Percentiles rank a stretch among this genome's conserved stretches.
Evolutionary conservation across 495 filamentous ascomycete species (phyloP).

Genomic region (Aspergillus egyptiacus): DNA sequence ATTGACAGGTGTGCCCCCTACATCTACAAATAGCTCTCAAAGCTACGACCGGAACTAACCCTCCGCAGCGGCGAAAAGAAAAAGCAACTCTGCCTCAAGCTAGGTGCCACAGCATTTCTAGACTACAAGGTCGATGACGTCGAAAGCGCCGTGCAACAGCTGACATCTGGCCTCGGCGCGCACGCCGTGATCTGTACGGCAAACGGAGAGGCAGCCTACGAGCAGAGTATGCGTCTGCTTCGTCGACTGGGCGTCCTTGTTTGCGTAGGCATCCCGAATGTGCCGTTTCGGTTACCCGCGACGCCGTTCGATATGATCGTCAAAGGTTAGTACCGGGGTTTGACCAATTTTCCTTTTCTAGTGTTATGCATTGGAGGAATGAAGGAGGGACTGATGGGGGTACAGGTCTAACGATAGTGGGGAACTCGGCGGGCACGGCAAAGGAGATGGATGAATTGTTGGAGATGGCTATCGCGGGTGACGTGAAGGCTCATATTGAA

Average conservation of each 20-base stretch:
- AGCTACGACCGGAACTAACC: neutral
- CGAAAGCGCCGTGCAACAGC: slow-evolving; percentile 26
- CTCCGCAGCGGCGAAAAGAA: slow-evolving; percentile 34
- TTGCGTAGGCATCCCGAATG: slow-evolving; percentile 40
- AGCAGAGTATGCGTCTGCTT: slow-evolving; percentile 35
- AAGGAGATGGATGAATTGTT: slow-evolving; percentile 38
- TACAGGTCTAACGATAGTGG: slow-evolving; percentile 36
- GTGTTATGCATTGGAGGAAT: neutral
- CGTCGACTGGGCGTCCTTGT: slow-evolving; percentile 38
- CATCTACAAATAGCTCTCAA: neutral
- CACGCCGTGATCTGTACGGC: slow-evolving; percentile 43
- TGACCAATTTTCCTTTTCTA: neutral
- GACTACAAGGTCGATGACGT: slow-evolving; percentile 38
- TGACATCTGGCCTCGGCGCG: slow-evolving; percentile 34
- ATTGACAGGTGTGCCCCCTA: slow-evolving; percentile 32
- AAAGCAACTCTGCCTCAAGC: slow-evolving; percentile 32
- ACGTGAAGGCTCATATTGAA: slow-evolving; percentile 35
- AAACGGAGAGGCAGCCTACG: slow-evolving; percentile 35
- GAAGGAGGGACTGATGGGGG: neutral
- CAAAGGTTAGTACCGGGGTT: slow-evolving; percentile 19
- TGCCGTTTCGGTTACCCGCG: slow-evolving; percentile 32
- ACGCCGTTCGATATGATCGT: slow-evolving; percentile 44
- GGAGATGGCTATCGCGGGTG: slow-evolving; percentile 35
- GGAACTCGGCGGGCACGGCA: slow-evolving; percentile 37
- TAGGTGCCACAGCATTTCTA: slow-evolving; percentile 35